These are phyloP conservation scores for Crotalaria pallida DNA, from an alignment of 306 rosid genomes.

Conservation along the genomic window DNA sequence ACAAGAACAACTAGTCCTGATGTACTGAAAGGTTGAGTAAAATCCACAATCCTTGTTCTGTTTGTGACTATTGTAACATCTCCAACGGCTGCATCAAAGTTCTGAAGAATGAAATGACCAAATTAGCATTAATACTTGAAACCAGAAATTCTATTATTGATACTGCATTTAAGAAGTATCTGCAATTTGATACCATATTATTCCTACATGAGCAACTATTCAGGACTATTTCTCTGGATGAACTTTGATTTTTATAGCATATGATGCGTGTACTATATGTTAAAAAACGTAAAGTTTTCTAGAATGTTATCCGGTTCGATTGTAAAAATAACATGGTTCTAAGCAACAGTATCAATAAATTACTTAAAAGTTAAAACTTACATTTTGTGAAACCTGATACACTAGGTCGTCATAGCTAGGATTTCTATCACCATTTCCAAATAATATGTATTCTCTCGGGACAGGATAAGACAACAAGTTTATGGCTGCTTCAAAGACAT, in stretches of 20 bases:
- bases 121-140: constrained; percentile 11
- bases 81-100: constrained; percentile 88
- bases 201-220: neutral
- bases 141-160: constrained; percentile 5
- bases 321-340: too few species aligned
- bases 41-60: constrained; percentile 82
- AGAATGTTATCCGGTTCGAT: too few species aligned
- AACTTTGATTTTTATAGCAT: too few species aligned
- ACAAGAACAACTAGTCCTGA: constrained; percentile 86
- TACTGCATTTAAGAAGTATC: neutral
- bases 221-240: too few species aligned
- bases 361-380: constrained; percentile 51
- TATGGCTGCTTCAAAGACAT: constrained; percentile 89
- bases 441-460: constrained; percentile 54
- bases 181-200: neutral
- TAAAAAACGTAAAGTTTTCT: too few species aligned
- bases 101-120: constrained; percentile 43
- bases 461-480: constrained; percentile 87
- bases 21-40: constrained; percentile 88
- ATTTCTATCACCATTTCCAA: constrained; percentile 62
- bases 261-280: too few species aligned
- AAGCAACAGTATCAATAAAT: neutral
- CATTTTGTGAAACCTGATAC: constrained; percentile 56
- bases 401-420: constrained; percentile 52
- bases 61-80: constrained; percentile 87